Percentiles rank a stretch among this genome's conserved stretches.
Evolutionary conservation across 2,329 filamentous ascomycete species (phyloP).

Genomic region (Ambrosiella beaveri): DNA sequence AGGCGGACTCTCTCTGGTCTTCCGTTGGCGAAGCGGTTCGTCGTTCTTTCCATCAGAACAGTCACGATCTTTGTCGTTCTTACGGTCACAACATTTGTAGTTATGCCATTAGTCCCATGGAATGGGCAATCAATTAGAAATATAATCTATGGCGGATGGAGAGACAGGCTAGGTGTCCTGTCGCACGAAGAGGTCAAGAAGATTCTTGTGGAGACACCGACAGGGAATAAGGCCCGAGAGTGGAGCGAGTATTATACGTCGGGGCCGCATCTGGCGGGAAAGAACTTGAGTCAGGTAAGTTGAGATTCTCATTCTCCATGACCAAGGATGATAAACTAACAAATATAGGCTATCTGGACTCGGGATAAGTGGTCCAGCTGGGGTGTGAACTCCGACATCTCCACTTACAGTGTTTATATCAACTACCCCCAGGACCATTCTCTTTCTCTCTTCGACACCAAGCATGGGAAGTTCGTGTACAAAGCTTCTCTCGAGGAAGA

Average conservation of each 20-base stretch:
- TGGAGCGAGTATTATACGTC: conserved; percentile 67
- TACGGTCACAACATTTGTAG: neutral
- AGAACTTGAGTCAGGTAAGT: conserved; percentile 52
- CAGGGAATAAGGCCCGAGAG: conserved; percentile 39
- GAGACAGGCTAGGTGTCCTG: neutral
- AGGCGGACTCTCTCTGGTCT: neutral
- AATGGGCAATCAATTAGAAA: neutral
- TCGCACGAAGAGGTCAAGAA: conserved; percentile 33
- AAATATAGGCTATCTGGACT: conserved; percentile 50
- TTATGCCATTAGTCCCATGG: neutral
- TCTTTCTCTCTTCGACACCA: conserved; percentile 26
- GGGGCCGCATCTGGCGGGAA: conserved; percentile 58
- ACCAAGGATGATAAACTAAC: neutral
- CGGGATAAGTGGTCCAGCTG: conserved; percentile 55
- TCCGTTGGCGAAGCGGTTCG: neutral
- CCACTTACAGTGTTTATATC: conserved; percentile 58
- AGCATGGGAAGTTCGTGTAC: conserved; percentile 37
- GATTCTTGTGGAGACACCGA: conserved; percentile 42
- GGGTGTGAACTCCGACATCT: conserved; percentile 46
- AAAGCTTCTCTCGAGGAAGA: conserved; percentile 74
- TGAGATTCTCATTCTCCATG: neutral
- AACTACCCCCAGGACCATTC: conserved; percentile 52
- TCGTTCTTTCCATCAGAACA: neutral
- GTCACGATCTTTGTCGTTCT: neutral
- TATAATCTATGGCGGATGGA: neutral